Base-by-base conservation (phyloP, 257 asterid genomes). In the Eucommia ulmoides region DNA sequence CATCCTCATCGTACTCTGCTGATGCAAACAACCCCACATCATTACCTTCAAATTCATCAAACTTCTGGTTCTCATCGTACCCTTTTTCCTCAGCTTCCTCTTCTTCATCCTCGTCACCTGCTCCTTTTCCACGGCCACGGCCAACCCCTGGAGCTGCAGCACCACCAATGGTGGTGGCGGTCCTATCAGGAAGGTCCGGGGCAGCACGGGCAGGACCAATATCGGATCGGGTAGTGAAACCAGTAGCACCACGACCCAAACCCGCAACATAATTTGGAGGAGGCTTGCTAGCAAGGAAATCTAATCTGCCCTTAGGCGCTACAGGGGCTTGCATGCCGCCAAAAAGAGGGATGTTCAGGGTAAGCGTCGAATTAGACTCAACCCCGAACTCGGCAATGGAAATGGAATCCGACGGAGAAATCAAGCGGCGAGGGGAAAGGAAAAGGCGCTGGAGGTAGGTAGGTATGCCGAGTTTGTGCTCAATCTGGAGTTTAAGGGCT, bases 171-270 rank as follows among this genome's bases (percentile, higher is more conserved):
- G 81, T 72, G 3, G 64, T 58, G 9, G 78, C 82, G 1, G 89
- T 65, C 14, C 93, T 65, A 57, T 88, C 93, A 0, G 95, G 94
- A 0, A 88, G 65, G 45, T 88, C 95, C 0, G 97, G 95, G 0
- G 96, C 94, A 5, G 94, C 89, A 23, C 94, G 84, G 42, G 96
- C 97, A 15, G 97, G 95, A 4, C 97, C 97, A 23, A 82, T 88
- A 82, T 84, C 94, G 8, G 95, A 88, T 11, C 94, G 95, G 25
- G 97, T 88, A 0, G 97, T 88, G 72, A 88, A 88, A 0, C 97
- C 95, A 6, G 93, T 88, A 24, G 97, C 97, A 19, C 95, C 97
- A 77, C 97, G 97, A 10, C 97, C 97, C 23, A 88, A 56, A 8
- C 97, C 95, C 23, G 89, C 94, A 5, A 88, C 94, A 52, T 84